These are phyloP conservation scores for Epichloe festucae DNA, from an alignment of 2,329 filamentous ascomycete genomes.

Conservation along the genomic window DNA sequence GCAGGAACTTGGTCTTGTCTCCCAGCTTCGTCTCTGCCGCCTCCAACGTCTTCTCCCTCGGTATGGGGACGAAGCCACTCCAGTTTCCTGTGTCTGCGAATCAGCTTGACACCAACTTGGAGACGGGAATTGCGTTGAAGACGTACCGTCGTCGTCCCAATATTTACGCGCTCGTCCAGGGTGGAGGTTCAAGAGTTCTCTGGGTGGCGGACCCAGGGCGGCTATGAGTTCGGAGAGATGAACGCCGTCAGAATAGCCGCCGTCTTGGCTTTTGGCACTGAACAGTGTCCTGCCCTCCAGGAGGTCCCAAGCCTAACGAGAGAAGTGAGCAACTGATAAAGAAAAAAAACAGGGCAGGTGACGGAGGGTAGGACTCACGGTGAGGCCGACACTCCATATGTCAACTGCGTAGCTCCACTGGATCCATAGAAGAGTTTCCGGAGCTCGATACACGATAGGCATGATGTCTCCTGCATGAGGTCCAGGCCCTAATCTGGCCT, in stretches of 20 bases:
- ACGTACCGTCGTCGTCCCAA: not conserved
- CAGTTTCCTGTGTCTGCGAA: not conserved
- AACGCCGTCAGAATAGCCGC: not conserved
- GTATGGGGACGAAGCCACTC: not conserved
- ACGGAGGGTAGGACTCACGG: not conserved
- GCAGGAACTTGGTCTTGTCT: not conserved
- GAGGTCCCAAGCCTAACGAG: not conserved
- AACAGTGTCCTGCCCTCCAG: not conserved
- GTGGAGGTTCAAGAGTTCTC: not conserved
- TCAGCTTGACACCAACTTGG: not conserved
- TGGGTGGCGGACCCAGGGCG: not conserved
- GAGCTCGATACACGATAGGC: slow-evolving; percentile 7
- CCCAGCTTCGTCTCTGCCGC: not conserved
- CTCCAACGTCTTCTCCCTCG: not conserved
- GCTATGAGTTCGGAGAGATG: not conserved
- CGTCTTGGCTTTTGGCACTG: not conserved
- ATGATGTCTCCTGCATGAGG: slow-evolving; percentile 17
- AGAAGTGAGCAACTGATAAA: too few species aligned
- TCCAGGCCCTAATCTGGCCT: not conserved
- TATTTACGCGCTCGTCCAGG: not conserved
- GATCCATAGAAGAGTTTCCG: not conserved
- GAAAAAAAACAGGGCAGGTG: not conserved
- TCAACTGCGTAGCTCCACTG: not conserved
- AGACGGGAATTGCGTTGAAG: not conserved
- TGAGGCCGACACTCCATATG: not conserved